phyloP scores from a whole-genome alignment of 768 basidiomycete species.

The Mycena haematopus region DNA sequence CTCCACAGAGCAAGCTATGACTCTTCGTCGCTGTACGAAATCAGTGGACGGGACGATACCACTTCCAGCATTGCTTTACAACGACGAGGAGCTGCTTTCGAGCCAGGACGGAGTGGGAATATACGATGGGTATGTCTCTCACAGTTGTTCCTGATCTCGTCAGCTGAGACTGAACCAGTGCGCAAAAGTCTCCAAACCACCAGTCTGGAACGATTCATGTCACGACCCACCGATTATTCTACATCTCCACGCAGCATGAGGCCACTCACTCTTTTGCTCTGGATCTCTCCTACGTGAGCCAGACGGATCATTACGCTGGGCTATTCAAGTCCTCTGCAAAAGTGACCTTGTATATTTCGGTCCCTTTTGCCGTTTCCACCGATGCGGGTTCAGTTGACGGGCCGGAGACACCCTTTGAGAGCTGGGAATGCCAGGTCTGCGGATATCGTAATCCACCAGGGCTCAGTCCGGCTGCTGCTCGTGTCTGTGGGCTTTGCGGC shows the following conservation, averaged over 20 bases:
- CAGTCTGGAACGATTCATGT: conserved; percentile 76
- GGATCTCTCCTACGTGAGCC: conserved; percentile 65
- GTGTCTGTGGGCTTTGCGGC: conserved; percentile 84
- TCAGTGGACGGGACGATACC: conserved; percentile 80
- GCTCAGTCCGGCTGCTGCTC: conserved; percentile 68
- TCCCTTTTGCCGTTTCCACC: conserved; percentile 32
- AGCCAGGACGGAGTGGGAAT: conserved; percentile 85
- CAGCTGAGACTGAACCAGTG: conserved; percentile 43
- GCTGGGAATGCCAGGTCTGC: conserved; percentile 92
- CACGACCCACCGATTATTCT: conserved; percentile 88
- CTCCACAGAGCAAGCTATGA: conserved; percentile 43
- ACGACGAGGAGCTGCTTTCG: conserved; percentile 78
- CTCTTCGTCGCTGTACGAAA: conserved; percentile 59
- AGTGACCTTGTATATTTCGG: conserved; percentile 74
- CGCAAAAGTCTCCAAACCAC: conserved; percentile 81
- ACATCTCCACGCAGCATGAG: conserved; percentile 62
- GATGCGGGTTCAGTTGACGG: conserved; percentile 34
- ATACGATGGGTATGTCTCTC: conserved; percentile 81
- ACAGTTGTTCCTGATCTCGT: conserved; percentile 5
- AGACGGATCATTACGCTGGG: conserved; percentile 90
- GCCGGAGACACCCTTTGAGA: conserved; percentile 48
- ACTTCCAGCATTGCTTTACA: conserved; percentile 74
- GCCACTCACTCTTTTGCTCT: conserved; percentile 69
- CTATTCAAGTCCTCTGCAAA: conserved; percentile 91
- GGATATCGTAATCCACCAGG: conserved; percentile 82